phyloP scores from a whole-genome alignment of 83 land plant genomes.

The Larix sibirica region DNA sequence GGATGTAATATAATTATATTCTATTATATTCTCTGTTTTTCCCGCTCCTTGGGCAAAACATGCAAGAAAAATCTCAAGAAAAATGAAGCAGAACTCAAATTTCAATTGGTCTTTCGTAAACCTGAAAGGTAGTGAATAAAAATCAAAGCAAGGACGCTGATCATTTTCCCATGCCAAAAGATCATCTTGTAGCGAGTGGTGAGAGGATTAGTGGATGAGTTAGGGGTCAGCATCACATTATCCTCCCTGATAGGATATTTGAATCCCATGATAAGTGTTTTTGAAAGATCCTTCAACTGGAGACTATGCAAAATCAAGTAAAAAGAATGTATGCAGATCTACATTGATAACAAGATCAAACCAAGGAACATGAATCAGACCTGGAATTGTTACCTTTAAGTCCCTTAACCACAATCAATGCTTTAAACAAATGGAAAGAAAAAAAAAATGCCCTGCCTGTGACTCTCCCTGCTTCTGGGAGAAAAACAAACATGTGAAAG shows the following conservation, averaged over 20 bases:
- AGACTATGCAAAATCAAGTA: background rate
- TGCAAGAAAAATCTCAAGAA: too few species aligned
- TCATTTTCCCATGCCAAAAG: too few species aligned
- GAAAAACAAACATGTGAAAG: background rate
- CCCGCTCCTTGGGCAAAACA: too few species aligned
- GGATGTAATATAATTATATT: too few species aligned
- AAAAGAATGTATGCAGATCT: background rate
- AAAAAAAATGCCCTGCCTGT: background rate
- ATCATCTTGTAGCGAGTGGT: too few species aligned
- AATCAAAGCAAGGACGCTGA: too few species aligned
- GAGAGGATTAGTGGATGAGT: background rate
- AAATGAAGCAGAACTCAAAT: too few species aligned
- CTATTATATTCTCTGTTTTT: too few species aligned
- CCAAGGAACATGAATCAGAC: background rate
- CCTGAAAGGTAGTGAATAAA: too few species aligned
- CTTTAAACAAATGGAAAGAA: background rate
- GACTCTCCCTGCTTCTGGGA: background rate
- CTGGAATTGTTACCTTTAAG: background rate
- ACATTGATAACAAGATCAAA: background rate
- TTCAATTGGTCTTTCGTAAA: too few species aligned
- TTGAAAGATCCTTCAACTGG: background rate
- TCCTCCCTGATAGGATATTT: background rate
- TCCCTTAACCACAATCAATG: background rate
- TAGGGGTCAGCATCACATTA: background rate
- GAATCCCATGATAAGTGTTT: background rate